A percentile compares a stretch with the other conserved stretches of the same genome.
These are phyloP conservation scores for Verticillium nonalfalfae DNA, from an alignment of 2,329 filamentous ascomycete genomes.

Conservation along the genomic window DNA sequence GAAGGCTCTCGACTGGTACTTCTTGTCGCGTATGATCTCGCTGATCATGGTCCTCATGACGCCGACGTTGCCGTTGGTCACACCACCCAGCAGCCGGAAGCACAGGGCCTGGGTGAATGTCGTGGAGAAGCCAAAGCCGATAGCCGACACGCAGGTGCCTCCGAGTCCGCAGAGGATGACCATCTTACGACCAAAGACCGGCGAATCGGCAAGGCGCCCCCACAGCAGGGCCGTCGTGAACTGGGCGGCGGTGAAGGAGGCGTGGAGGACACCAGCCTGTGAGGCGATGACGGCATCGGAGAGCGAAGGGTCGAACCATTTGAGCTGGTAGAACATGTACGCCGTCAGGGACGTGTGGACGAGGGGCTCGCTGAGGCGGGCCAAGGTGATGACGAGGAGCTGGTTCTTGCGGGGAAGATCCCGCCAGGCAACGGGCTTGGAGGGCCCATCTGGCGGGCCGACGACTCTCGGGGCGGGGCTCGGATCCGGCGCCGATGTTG, in stretches of 20 bases:
- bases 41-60: conserved; percentile 61
- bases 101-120: conserved; percentile 58
- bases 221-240: conserved; percentile 78
- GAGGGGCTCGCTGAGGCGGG: conserved; percentile 74
- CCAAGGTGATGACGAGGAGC: conserved; percentile 69
- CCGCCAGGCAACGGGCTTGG: conserved; percentile 43
- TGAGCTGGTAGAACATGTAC: conserved; percentile 87
- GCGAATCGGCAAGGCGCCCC: conserved; percentile 64
- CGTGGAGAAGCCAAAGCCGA: conserved; percentile 68
- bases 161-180: conserved; percentile 71
- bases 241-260: conserved; percentile 75
- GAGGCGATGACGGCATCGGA: conserved; percentile 61
- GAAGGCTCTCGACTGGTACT: conserved; percentile 40
- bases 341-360: conserved; percentile 69
- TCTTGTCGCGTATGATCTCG: conserved; percentile 40
- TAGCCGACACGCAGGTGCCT: conserved; percentile 57
- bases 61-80: conserved; percentile 41
- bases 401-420: conserved; percentile 73
- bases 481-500: background rate
- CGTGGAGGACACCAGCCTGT: conserved; percentile 72
- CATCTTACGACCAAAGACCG: conserved; percentile 64
- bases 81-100: conserved; percentile 61
- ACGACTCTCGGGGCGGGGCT: background rate
- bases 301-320: conserved; percentile 57
- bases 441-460: background rate